phyloP scores from a whole-genome alignment of 2,329 filamentous ascomycete species.

The Trichoderma afroharzianum region DNA sequence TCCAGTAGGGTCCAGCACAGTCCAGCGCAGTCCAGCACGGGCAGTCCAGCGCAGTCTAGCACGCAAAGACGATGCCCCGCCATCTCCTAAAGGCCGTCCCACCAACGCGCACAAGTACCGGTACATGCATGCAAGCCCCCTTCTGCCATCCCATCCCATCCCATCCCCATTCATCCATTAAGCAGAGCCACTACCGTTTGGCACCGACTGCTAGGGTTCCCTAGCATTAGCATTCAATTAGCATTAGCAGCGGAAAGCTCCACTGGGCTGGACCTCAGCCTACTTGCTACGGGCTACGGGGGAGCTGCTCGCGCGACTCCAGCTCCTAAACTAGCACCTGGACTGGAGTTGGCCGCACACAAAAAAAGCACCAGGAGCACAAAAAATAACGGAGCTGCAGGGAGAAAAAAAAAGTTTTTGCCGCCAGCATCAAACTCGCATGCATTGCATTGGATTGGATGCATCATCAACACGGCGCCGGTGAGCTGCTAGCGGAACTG shows the following conservation, averaged over 20 bases:
- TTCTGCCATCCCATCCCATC: neutral
- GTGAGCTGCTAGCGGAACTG: neutral
- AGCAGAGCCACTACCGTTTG: neutral
- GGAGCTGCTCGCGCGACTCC: neutral
- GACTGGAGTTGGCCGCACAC: neutral
- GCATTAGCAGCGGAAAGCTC: neutral
- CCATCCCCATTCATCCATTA: neutral
- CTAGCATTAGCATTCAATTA: neutral
- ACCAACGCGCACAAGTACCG: neutral
- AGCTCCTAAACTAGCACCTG: neutral
- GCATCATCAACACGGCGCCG: neutral
- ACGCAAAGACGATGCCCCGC: neutral
- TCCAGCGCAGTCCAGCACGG: no score
- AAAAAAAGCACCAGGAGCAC: neutral
- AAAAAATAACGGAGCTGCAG: neutral
- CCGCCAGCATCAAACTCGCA: neutral
- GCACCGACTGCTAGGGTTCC: neutral
- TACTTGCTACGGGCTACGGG: neutral
- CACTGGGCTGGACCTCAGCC: neutral
- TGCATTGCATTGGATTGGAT: neutral
- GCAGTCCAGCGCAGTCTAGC: no score
- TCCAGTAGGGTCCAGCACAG: neutral
- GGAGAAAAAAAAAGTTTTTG: slow-evolving; percentile 12
- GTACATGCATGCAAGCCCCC: neutral
- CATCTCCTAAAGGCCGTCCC: neutral